A percentile compares a stretch with the other conserved stretches of the same genome.
Evolutionary conservation across 1,284 basidiomycete genomes (phyloP).

Genomic region (Microbotryum lychnidis-dioicae): DNA sequence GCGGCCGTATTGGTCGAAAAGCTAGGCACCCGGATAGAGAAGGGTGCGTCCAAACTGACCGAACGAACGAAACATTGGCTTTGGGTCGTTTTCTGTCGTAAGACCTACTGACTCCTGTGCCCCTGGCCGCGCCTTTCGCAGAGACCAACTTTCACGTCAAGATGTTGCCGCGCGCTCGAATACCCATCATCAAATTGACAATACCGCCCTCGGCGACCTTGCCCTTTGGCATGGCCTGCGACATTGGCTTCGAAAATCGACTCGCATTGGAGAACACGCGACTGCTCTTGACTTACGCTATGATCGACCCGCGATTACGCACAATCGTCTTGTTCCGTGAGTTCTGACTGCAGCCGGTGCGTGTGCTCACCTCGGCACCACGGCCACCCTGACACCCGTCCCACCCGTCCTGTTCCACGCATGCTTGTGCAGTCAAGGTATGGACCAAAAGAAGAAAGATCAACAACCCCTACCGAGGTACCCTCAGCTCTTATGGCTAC

Average conservation of each 20-base stretch:
- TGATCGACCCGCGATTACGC: conserved; percentile 87
- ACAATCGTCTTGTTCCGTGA: conserved; percentile 90
- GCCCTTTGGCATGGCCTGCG: conserved; percentile 77
- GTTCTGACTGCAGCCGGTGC: conserved; percentile 39
- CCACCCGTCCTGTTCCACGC: no score
- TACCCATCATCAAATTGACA: conserved; percentile 96
- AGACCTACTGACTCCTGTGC: conserved; percentile 4
- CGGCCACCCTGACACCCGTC: background rate
- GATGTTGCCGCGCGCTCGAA: conserved; percentile 88
- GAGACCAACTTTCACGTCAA: conserved; percentile 98
- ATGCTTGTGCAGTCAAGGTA: conserved; percentile 67
- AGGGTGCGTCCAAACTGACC: conserved; percentile 53
- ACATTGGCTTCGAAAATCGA: conserved; percentile 97
- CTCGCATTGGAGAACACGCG: conserved; percentile 95
- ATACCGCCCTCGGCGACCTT: conserved; percentile 81
- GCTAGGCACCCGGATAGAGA: conserved; percentile 84
- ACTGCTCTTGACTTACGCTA: conserved; percentile 91
- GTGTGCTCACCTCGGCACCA: background rate
- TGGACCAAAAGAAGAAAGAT: conserved; percentile 98
- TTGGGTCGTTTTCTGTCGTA: background rate
- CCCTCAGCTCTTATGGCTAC: conserved; percentile 94
- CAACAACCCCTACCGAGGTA: conserved; percentile 95
- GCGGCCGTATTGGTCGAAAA: conserved; percentile 88
- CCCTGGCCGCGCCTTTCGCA: conserved; percentile 34
- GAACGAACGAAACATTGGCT: background rate